A percentile compares a stretch with the other conserved stretches of the same genome.
Conservation (phyloP, 2,329 filamentous ascomycete genomes). For the Microdochium nivale region DNA sequence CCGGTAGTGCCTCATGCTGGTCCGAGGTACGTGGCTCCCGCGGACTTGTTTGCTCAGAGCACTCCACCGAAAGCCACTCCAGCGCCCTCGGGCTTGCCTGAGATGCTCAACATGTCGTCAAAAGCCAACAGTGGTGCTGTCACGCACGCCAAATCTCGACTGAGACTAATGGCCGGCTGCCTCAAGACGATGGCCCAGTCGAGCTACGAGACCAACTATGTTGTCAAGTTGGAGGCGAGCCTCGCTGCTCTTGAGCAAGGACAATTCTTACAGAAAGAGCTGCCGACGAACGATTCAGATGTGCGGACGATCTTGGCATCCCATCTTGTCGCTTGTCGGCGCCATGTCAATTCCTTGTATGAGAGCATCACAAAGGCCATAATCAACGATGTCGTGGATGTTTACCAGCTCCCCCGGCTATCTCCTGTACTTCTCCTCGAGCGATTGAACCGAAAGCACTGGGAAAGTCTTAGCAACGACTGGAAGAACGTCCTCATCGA, state of each 20-base stretch:
- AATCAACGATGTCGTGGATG: conserved; percentile 1
- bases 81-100: background rate
- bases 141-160: background rate
- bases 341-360: conserved; percentile 1
- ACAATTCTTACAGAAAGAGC: background rate
- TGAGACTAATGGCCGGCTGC: background rate
- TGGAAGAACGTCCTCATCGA: conserved; percentile 27
- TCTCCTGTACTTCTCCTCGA: conserved; percentile 24
- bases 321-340: background rate
- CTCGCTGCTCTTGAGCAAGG: background rate
- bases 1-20: background rate
- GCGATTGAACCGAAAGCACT: conserved; percentile 17
- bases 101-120: background rate
- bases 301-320: background rate
- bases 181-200: background rate
- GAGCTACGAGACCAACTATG: conserved; percentile 3
- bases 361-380: background rate
- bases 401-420: conserved; percentile 15
- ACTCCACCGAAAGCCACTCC: background rate
- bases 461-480: conserved; percentile 13
- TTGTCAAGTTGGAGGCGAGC: background rate
- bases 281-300: background rate
- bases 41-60: background rate
- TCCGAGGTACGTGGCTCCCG: background rate
- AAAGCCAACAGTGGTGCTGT: background rate